phyloP scores from a whole-genome alignment of 2,329 filamentous ascomycete species.

The Talaromyces sp. region DNA sequence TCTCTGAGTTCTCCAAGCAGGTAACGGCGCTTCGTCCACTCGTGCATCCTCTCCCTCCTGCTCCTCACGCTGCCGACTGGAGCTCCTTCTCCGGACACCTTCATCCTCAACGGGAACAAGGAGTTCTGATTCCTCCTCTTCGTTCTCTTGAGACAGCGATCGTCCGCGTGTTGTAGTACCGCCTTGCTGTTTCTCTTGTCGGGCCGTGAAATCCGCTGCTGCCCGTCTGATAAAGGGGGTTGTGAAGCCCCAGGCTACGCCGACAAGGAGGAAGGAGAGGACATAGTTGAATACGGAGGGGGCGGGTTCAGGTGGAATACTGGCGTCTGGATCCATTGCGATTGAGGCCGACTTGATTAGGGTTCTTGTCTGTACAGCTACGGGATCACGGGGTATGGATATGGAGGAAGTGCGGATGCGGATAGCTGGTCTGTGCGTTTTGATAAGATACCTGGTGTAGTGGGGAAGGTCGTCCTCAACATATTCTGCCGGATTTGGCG shows the following conservation, averaged over 20 bases:
- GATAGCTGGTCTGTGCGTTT: neutral
- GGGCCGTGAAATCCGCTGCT: constrained; percentile 72
- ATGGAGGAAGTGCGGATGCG: no score
- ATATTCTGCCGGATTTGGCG: no score
- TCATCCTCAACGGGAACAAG: constrained; percentile 7
- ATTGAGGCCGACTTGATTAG: neutral
- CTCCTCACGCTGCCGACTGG: constrained; percentile 16
- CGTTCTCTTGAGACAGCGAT: constrained; percentile 12
- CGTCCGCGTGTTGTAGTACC: constrained; percentile 11
- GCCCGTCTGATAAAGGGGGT: constrained; percentile 90
- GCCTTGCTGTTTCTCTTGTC: constrained; percentile 39
- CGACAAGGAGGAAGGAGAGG: constrained; percentile 85
- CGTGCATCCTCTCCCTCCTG: constrained; percentile 19
- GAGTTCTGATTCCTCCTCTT: constrained; percentile 19
- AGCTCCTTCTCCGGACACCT: constrained; percentile 16
- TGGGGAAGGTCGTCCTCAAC: no score
- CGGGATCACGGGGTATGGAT: no score
- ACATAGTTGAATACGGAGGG: constrained; percentile 72
- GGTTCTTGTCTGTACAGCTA: neutral
- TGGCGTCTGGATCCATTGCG: constrained; percentile 38
- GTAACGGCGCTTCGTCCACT: constrained; percentile 26
- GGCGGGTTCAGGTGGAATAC: constrained; percentile 23
- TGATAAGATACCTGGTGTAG: neutral
- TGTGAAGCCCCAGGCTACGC: constrained; percentile 89
- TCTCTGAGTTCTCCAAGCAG: constrained; percentile 31